Evolutionary conservation across 2,329 filamentous ascomycete genomes (phyloP).

Genomic region (Fusarium begoniae): DNA sequence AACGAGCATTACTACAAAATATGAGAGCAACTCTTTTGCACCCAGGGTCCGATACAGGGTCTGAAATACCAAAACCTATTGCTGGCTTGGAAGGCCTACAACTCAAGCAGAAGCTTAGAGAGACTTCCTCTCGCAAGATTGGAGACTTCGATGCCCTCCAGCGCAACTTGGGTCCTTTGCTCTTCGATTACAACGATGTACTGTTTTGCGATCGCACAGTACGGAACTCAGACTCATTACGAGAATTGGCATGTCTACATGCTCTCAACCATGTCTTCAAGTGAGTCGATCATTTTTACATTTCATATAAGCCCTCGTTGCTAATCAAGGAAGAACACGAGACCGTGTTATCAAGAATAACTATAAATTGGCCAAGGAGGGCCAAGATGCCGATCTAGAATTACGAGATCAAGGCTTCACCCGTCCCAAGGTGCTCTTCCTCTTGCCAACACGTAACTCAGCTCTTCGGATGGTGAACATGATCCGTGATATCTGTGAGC

Average conservation of each 20-base stretch:
- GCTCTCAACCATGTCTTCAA: constrained; percentile 93
- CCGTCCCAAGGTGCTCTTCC: constrained; percentile 88
- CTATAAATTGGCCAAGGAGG: constrained; percentile 75
- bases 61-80: constrained; percentile 47
- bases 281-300: constrained; percentile 51
- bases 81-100: constrained; percentile 59
- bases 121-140: constrained; percentile 62
- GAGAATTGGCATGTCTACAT: constrained; percentile 81
- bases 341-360: constrained; percentile 95
- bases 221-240: constrained; percentile 73
- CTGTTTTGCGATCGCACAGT: constrained; percentile 78
- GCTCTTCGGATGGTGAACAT: constrained; percentile 81
- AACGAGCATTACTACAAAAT: constrained; percentile 56
- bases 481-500: constrained; percentile 78
- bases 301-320: too few species aligned
- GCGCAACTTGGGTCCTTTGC: constrained; percentile 71
- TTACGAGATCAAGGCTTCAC: constrained; percentile 95
- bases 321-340: constrained; percentile 68
- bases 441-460: constrained; percentile 88
- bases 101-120: constrained; percentile 76
- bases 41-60: constrained; percentile 52
- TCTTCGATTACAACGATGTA: constrained; percentile 86
- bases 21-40: constrained; percentile 59
- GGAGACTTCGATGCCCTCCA: constrained; percentile 69
- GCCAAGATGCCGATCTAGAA: constrained; percentile 72